phyloP scores from a whole-genome alignment of 2,329 filamentous ascomycete genomes.

The Ophiostoma novo-ulmi region DNA sequence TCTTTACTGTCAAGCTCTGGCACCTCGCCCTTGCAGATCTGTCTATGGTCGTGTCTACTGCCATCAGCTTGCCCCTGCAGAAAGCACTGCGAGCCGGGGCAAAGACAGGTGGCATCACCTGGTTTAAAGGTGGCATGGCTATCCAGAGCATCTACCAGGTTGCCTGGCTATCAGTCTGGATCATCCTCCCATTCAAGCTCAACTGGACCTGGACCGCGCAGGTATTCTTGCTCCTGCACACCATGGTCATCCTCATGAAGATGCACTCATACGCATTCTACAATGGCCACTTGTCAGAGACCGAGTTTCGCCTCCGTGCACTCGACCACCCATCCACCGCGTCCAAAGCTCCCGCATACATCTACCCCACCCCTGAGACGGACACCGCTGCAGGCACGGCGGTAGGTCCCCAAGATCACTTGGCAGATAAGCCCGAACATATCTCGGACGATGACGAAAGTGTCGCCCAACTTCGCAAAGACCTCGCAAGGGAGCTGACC shows the following conservation, averaged over 20 bases:
- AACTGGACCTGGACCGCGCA: slow-evolving; percentile 97
- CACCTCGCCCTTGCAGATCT: slow-evolving; percentile 79
- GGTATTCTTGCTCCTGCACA: slow-evolving; percentile 88
- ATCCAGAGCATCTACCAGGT: slow-evolving; percentile 79
- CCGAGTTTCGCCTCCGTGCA: slow-evolving; percentile 69
- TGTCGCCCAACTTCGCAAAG: slow-evolving; percentile 69
- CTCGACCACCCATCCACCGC: slow-evolving; percentile 72
- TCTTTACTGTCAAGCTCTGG: slow-evolving; percentile 85
- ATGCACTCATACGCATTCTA: slow-evolving; percentile 99
- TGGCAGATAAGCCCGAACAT: background rate
- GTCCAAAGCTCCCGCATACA: slow-evolving; percentile 65
- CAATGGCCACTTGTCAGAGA: slow-evolving; percentile 89
- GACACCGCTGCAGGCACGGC: background rate
- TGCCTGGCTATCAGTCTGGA: slow-evolving; percentile 76
- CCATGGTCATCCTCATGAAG: slow-evolving; percentile 93
- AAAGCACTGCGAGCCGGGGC: slow-evolving; percentile 53
- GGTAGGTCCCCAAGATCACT: background rate
- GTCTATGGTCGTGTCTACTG: slow-evolving; percentile 75
- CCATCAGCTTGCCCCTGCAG: slow-evolving; percentile 68
- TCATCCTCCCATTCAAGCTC: slow-evolving; percentile 74
- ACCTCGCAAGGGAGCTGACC: slow-evolving; percentile 83
- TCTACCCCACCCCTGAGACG: slow-evolving; percentile 61
- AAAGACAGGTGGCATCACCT: slow-evolving; percentile 55
- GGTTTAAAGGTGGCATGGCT: slow-evolving; percentile 71
- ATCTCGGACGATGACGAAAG: slow-evolving; percentile 39